These are phyloP conservation scores for Metarhizium brunneum DNA, from an alignment of 2,329 filamentous ascomycete genomes.

Conservation along the genomic window DNA sequence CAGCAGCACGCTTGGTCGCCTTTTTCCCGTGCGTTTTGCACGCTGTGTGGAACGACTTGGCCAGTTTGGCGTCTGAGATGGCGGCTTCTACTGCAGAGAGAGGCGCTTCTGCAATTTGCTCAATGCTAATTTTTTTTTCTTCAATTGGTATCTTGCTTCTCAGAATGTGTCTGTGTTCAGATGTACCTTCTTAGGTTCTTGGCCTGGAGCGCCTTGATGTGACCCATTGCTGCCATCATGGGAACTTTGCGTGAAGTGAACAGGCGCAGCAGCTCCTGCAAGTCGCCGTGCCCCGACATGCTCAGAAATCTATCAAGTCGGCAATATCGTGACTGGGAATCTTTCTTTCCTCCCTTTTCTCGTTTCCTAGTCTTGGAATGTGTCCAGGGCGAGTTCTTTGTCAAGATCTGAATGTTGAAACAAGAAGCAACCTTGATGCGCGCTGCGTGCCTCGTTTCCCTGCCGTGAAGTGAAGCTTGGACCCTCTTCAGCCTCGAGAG, in stretches of 20 bases:
- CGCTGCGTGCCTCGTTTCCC: not conserved
- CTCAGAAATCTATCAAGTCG: not conserved
- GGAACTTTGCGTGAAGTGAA: slow-evolving; percentile 49
- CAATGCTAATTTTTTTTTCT: slow-evolving; percentile 29
- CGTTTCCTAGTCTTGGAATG: not conserved
- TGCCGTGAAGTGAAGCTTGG: not conserved
- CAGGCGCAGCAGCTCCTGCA: slow-evolving; percentile 52
- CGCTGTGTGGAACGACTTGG: slow-evolving; percentile 41
- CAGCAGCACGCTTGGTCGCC: slow-evolving; percentile 20
- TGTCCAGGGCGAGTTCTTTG: not conserved
- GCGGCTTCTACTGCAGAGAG: slow-evolving; percentile 34
- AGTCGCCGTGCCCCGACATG: slow-evolving; percentile 49
- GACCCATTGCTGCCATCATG: slow-evolving; percentile 49
- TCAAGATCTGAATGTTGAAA: not conserved
- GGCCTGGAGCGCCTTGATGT: slow-evolving; percentile 47
- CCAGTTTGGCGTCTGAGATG: slow-evolving; percentile 38
- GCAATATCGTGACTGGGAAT: not conserved
- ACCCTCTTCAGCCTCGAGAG: not conserved
- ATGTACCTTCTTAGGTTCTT: slow-evolving; percentile 46
- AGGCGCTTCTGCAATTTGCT: slow-evolving; percentile 43
- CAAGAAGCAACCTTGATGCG: not conserved
- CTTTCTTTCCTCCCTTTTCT: no score
- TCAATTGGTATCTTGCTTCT: not conserved
- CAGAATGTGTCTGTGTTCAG: not conserved
- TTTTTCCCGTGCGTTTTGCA: slow-evolving; percentile 44